phyloP scores from a whole-genome alignment of 2,329 filamentous ascomycete genomes.

The Botrytis paeoniae region DNA sequence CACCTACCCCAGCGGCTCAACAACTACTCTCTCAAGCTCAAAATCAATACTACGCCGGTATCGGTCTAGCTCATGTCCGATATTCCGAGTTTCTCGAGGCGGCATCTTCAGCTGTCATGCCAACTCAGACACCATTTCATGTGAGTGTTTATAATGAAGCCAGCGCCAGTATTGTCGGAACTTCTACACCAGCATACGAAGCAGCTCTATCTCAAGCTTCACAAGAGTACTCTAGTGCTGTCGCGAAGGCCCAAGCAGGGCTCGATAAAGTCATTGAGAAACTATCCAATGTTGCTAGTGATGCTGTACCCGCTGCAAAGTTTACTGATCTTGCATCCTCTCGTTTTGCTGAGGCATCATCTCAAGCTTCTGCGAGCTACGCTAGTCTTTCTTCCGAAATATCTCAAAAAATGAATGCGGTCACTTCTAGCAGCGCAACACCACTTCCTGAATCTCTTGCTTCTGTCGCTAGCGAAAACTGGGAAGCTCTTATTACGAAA shows the following conservation, averaged over 20 bases:
- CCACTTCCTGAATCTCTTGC: conserved; percentile 51
- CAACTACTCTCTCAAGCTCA: conserved; percentile 61
- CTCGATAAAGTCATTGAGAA: conserved; percentile 36
- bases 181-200: conserved; percentile 28
- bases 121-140: conserved; percentile 53
- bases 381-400: conserved; percentile 58
- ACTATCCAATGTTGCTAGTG: conserved; percentile 36
- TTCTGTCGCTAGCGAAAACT: conserved; percentile 45
- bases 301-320: conserved; percentile 40
- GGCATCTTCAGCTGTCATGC: conserved; percentile 66
- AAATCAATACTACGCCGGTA: conserved; percentile 70
- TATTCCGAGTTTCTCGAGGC: conserved; percentile 73
- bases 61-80: conserved; percentile 74
- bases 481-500: conserved; percentile 37
- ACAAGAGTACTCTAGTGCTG: conserved; percentile 30
- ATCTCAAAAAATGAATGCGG: conserved; percentile 38
- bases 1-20: conserved; percentile 48
- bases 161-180: conserved; percentile 29
- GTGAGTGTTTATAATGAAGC: conserved; percentile 36
- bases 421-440: conserved; percentile 44
- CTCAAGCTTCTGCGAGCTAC: conserved; percentile 46
- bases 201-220: conserved; percentile 29
- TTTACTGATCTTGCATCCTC: conserved; percentile 45
- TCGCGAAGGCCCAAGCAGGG: conserved; percentile 10
- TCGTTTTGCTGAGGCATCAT: conserved; percentile 44